Evolutionary conservation across 768 basidiomycete species (phyloP), one percentile per base, ranked within the genome.

Genomic region (Macrocybe gigantea): DNA sequence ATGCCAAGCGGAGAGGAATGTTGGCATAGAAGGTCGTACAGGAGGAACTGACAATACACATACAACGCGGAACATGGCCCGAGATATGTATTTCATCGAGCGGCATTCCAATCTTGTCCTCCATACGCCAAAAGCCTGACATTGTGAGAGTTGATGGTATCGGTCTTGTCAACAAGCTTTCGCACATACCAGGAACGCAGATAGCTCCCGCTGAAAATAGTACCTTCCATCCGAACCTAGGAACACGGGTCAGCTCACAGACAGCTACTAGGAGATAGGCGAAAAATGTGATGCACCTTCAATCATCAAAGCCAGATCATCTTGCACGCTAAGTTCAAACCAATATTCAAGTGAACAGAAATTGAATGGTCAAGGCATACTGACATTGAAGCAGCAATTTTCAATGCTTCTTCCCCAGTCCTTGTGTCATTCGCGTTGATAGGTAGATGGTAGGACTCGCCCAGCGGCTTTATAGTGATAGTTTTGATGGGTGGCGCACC

Each of bases 131-230:
- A 52, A 79, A 82, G 15, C 88, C 88, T 85, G 56, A 11, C 33
- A 36, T 51, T 30, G 14, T 13, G 32, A 11, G 7, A 12, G 41
- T n/a, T 35, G 39, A 15, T 12, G 15, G 15, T 15, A 32, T 33
- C 7, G 29, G 22, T 14, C 31, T 29, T 11, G 11, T 41, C 22
- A 14, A 1, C 38, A 1, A 30, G 9, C 12, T 29, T 4, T 29
- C 9, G 22, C 9, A 60, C 72, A 52, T 41, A 79, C 83, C 86
- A 53, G 83, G 67, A 12, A 83, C 71, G 49, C 76, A 75, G 53
- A 88, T 80, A 0, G 79, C 80, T 6, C 86, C 88, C 37, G 79
- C 83, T 86, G 86, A 55, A 90, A 80, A 59, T 87, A 83, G 53
- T 87, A 85, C 50, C 71, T 70, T 37, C 86, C 85, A 48, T 90